These are phyloP conservation scores for Tetrapyrgos nigripes DNA, from an alignment of 1,284 basidiomycete genomes.

Conservation along the genomic window DNA sequence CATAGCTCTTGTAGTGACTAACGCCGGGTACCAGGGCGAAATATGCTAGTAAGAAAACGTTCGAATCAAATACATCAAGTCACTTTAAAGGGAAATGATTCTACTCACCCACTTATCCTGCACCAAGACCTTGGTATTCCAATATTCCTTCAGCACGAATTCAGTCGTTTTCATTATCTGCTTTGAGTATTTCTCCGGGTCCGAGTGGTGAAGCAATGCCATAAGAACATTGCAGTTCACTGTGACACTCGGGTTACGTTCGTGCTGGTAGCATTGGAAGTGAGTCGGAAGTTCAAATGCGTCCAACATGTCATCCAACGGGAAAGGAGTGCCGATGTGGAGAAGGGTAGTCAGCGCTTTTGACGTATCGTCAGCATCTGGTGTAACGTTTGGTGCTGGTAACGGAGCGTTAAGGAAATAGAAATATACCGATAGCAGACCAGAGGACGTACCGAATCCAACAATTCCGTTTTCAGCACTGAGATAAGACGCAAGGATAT, in stretches of 20 bases:
- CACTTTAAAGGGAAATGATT: background rate
- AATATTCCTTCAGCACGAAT: background rate
- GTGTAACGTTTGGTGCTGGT: background rate
- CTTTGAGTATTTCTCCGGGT: background rate
- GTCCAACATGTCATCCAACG: background rate
- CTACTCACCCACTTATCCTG: background rate
- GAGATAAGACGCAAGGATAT: background rate
- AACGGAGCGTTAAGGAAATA: background rate
- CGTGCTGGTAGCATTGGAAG: background rate
- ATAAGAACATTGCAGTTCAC: conserved; percentile 1
- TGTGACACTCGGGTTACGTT: background rate
- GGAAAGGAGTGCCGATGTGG: background rate
- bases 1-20: background rate
- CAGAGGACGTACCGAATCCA: background rate
- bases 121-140: background rate
- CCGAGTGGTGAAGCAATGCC: background rate
- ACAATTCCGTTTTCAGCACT: background rate
- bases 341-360: background rate
- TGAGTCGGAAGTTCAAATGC: background rate
- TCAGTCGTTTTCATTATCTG: background rate
- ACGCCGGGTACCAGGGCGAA: background rate
- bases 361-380: background rate
- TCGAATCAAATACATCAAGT: background rate
- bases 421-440: background rate
- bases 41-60: background rate